Evolutionary conservation across 1,284 basidiomycete genomes (phyloP).

Genomic region (Schizophyllum amplum): DNA sequence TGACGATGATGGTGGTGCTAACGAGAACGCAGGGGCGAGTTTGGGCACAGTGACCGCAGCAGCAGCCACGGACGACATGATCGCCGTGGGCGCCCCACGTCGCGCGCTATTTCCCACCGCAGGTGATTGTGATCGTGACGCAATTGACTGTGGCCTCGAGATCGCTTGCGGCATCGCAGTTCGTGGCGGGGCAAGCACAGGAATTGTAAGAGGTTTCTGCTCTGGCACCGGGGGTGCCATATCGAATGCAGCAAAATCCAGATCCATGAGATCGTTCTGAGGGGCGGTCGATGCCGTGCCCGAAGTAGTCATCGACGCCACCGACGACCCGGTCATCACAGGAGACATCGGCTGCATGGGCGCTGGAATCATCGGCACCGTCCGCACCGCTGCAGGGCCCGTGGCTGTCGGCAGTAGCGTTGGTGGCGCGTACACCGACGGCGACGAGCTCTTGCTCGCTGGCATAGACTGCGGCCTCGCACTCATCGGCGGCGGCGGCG

Average conservation of each 20-base stretch:
- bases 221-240: slow-evolving; percentile 1
- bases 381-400: too few species aligned
- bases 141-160: slow-evolving; percentile 1
- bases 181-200: background rate
- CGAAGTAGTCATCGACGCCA: background rate
- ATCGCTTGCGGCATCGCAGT: background rate
- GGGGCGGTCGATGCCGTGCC: background rate
- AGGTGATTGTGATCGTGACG: slow-evolving; percentile 10
- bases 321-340: background rate
- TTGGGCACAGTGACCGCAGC: slow-evolving; percentile 11
- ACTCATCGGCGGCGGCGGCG: too few species aligned
- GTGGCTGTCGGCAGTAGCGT: background rate
- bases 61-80: slow-evolving; percentile 14
- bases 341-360: background rate
- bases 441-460: background rate
- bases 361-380: too few species aligned
- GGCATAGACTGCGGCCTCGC: background rate
- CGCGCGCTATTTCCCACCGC: slow-evolving; percentile 4
- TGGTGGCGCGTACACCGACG: too few species aligned
- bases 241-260: slow-evolving; percentile 7
- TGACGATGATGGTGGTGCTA: background rate
- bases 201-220: too few species aligned
- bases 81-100: slow-evolving; percentile 13
- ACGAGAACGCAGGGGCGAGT: slow-evolving; percentile 5
- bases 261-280: slow-evolving; percentile 3